These are phyloP conservation scores for Magnusiomyces fungicola DNA, from an alignment of 1,139 yeast species.

Conservation along the genomic window DNA sequence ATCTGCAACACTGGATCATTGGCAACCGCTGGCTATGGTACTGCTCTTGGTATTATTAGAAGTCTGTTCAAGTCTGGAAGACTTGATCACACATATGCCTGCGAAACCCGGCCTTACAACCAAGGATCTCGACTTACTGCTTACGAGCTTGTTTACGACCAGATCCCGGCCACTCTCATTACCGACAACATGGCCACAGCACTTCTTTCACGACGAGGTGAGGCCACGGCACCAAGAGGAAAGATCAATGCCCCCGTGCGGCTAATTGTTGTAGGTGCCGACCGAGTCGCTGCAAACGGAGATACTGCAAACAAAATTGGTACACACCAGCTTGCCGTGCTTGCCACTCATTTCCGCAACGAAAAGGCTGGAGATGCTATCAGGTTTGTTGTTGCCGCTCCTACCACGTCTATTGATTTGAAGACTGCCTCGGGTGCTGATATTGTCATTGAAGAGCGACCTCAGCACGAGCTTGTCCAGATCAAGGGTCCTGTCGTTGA, in stretches of 20 bases:
- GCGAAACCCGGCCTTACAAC: conserved; percentile 94
- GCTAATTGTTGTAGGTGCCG: conserved; percentile 97
- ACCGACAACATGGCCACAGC: conserved; percentile 92
- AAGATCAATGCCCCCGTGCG: conserved; percentile 50
- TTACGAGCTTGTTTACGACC: conserved; percentile 76
- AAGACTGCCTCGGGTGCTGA: conserved; percentile 59
- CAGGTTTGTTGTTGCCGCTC: conserved; percentile 90
- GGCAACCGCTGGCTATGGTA: conserved; percentile 97
- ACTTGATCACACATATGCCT: conserved; percentile 68
- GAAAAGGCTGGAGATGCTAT: conserved; percentile 36
- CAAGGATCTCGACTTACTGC: conserved; percentile 95
- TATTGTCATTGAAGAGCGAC: conserved; percentile 83
- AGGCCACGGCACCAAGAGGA: conserved; percentile 9
- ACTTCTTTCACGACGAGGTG: conserved; percentile 36
- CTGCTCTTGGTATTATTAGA: conserved; percentile 88
- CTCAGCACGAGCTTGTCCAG: conserved; percentile 67
- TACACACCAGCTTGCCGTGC: conserved; percentile 80
- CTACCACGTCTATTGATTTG: conserved; percentile 80
- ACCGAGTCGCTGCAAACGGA: conserved; percentile 78
- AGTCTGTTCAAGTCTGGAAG: conserved; percentile 43
- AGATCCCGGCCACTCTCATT: conserved; percentile 79
- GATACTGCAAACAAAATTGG: conserved; percentile 97
- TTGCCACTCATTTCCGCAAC: conserved; percentile 38
- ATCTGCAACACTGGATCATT: conserved; percentile 59
- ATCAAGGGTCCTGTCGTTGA: conserved; percentile 57